These are phyloP conservation scores for Fusarium veterinarium DNA, from an alignment of 2,329 filamentous ascomycete genomes.

Conservation along the genomic window DNA sequence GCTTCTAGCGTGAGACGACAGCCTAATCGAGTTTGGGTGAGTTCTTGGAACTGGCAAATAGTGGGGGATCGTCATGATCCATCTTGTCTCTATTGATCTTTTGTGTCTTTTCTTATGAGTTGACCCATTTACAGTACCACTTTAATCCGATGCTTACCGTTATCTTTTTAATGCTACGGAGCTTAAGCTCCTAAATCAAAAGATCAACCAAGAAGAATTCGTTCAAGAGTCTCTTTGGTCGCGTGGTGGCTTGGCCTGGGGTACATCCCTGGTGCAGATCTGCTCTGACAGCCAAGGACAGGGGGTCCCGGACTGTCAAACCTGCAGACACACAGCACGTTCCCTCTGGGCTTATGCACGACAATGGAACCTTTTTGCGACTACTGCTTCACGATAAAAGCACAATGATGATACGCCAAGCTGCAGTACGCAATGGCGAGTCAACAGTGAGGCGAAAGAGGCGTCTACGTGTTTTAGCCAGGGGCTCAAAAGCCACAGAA, in stretches of 20 bases:
- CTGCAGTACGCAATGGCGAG: neutral
- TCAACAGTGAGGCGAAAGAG: conserved; percentile 3
- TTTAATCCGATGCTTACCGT: neutral
- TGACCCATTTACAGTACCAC: neutral
- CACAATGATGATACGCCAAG: neutral
- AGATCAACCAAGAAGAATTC: neutral
- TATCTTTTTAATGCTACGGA: fast-evolving
- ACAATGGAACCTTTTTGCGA: neutral
- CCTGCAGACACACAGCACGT: conserved; percentile 31
- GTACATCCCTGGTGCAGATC: conserved; percentile 32
- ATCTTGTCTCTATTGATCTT: neutral
- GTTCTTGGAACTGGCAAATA: conserved; percentile 7
- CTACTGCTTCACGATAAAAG: neutral
- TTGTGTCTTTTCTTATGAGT: neutral
- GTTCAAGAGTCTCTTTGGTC: neutral
- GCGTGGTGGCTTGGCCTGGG: conserved; percentile 18
- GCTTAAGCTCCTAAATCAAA: neutral
- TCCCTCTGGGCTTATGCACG: conserved; percentile 19
- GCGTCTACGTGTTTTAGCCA: conserved; percentile 6
- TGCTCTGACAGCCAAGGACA: conserved; percentile 7
- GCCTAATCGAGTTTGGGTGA: conserved; percentile 19
- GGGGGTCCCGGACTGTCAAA: conserved; percentile 37
- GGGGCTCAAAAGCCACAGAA: conserved; percentile 9
- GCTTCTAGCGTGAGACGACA: conserved; percentile 41
- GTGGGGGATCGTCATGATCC: conserved; percentile 13